Conservation (phyloP, 148 eudicot species). For the Linanthus parryae region DNA sequence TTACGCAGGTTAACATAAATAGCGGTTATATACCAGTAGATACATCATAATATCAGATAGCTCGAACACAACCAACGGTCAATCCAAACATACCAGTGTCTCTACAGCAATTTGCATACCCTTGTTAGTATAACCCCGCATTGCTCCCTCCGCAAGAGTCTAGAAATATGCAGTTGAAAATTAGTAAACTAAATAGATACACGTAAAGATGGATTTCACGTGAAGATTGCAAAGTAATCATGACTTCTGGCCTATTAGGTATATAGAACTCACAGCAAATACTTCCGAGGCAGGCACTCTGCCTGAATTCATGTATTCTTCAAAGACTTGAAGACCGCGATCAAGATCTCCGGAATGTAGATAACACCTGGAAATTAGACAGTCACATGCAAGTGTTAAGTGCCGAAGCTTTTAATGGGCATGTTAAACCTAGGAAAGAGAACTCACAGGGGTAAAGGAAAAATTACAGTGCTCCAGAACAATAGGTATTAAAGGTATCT, state of each 20-base stretch:
- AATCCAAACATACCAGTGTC: constrained; percentile 46
- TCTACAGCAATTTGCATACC: constrained; percentile 91
- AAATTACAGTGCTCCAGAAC: too few species aligned
- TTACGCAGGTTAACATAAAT: neutral
- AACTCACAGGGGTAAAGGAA: too few species aligned
- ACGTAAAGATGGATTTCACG: too few species aligned
- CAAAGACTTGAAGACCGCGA: constrained; percentile 50
- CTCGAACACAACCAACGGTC: constrained; percentile 1
- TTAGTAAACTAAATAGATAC: neutral
- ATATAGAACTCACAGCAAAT: constrained; percentile 46
- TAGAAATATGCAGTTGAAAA: constrained; percentile 24
- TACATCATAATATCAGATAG: neutral
- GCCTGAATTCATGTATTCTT: constrained; percentile 55
- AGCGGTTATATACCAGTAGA: neutral
- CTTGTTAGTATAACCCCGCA: constrained; percentile 68
- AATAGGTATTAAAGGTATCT: too few species aligned
- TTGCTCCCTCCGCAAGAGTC: constrained; percentile 84
- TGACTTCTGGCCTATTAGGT: neutral
- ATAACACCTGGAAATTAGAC: constrained; percentile 55
- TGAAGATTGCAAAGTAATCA: too few species aligned
- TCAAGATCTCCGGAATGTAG: constrained; percentile 64
- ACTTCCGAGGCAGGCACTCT: constrained; percentile 43
- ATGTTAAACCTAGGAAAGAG: neutral
- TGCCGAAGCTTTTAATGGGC: neutral
- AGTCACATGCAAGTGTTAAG: neutral